Percentiles rank a stretch among this genome's conserved stretches.
These are phyloP conservation scores for Xylaria multiplex DNA, from an alignment of 2,329 filamentous ascomycete genomes.

Conservation along the genomic window DNA sequence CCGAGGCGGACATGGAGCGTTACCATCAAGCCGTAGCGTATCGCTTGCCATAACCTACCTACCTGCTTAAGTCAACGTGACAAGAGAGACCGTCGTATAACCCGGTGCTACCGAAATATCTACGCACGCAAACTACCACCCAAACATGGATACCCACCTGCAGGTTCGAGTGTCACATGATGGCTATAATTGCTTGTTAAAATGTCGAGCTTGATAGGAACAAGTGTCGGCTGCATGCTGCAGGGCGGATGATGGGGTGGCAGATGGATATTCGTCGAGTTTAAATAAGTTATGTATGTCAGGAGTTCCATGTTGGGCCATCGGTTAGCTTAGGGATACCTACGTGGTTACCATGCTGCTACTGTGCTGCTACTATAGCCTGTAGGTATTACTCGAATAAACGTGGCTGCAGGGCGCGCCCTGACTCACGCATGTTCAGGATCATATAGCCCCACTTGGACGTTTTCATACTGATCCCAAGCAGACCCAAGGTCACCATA, in stretches of 20 bases:
- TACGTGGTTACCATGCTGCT: too few species aligned
- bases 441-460: too few species aligned
- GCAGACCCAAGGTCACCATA: too few species aligned
- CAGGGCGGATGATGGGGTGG: background rate
- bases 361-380: too few species aligned
- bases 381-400: too few species aligned
- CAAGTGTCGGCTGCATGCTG: background rate
- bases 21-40: background rate
- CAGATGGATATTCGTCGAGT: background rate
- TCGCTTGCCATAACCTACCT: background rate
- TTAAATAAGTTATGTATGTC: background rate
- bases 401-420: too few species aligned
- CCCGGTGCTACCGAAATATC: background rate
- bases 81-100: background rate
- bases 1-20: background rate
- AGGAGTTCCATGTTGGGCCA: too few species aligned
- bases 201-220: background rate
- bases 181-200: background rate
- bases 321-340: too few species aligned
- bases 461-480: too few species aligned
- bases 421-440: too few species aligned
- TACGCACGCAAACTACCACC: background rate
- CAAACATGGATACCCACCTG: background rate
- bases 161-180: background rate
- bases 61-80: background rate